Evolutionary conservation across 106 monocot species (phyloP), one percentile per base, ranked within the genome.

Genomic region (Hemerocallis citrina): DNA sequence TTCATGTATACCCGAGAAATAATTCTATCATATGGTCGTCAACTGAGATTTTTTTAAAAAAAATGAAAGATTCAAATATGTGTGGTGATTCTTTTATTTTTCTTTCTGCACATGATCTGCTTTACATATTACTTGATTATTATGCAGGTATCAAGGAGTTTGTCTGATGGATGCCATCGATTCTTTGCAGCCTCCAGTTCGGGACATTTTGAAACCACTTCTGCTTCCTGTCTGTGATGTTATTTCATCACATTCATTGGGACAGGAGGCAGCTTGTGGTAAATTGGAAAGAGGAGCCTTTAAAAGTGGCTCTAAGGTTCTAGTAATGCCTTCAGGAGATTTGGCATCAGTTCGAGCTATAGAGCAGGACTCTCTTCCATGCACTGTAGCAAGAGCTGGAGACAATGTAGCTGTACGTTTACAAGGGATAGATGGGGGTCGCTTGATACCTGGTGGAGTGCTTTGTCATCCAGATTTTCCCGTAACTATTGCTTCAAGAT

Each of bases 191-290:
- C 68, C 68, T 62, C 86, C 86, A 52, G 47, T 52, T 43, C 70
- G 89, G 42, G 81, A 95, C 35, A 31, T 76, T 33, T 80, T 66
- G 28, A 89, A 90, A 74, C 90, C 95, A 17, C 68, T 95, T 52
- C 67, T 83, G 52, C 54, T 95, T 37, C 95, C 95, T 48, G 83
- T 95, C 61, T 95, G 89, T 84, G 95, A 95, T 69, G 73, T 83
- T 54, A 62, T 90, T 58, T 49, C 71, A 20, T 84, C 83, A 41
- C 78, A 72, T 50, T 70, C 70, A 32, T 59, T 68, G 20, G 95
- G 90, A 55, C 83, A 81, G 13, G 77, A 86, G 61, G 79, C 86
- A 41, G 81, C 73, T 69, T 79, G 76, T 72, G 95, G 95, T 51
- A 95, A 90, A 83, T 64, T 95, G 64, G 95, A 81, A 64, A 52